phyloP scores from a whole-genome alignment of 805 yeast genomes.

The Dipodascopsis tothii region DNA sequence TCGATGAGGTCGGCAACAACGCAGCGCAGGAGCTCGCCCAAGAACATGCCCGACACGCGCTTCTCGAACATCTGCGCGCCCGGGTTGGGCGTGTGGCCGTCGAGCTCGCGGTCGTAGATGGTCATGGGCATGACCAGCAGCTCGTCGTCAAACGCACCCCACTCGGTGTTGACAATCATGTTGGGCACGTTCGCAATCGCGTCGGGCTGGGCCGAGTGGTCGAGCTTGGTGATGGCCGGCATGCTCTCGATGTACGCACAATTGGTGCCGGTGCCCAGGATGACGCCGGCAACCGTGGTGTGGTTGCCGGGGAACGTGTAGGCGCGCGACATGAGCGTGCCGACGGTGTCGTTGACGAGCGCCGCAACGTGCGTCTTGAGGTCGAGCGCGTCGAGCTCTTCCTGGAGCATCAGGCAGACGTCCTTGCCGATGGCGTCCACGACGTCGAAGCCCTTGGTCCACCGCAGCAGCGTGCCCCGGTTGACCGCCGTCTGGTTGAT shows the following conservation, averaged over 20 bases:
- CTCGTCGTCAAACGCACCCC: slow-evolving; percentile 95
- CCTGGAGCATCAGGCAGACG: slow-evolving; percentile 66
- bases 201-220: slow-evolving; percentile 30
- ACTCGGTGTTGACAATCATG: slow-evolving; percentile 55
- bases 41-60: slow-evolving; percentile 25
- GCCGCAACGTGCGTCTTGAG: slow-evolving; percentile 66
- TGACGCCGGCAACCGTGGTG: slow-evolving; percentile 77
- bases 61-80: slow-evolving; percentile 71
- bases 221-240: slow-evolving; percentile 65
- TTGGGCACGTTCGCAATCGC: not conserved
- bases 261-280: slow-evolving; percentile 96
- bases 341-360: slow-evolving; percentile 91
- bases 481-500: slow-evolving; percentile 75
- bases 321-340: slow-evolving; percentile 82
- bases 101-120: slow-evolving; percentile 65
- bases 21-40: slow-evolving; percentile 78
- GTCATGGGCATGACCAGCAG: slow-evolving; percentile 69
- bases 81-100: slow-evolving; percentile 65
- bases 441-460: slow-evolving; percentile 94
- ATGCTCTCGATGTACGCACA: slow-evolving; percentile 85
- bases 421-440: slow-evolving; percentile 80
- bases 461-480: slow-evolving; percentile 75
- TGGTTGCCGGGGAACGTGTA: slow-evolving; percentile 55
- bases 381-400: slow-evolving; percentile 51
- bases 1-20: slow-evolving; percentile 56